Evolutionary conservation across 148 eudicot species (phyloP).

Genomic region (Rhododendron williamsianum): DNA sequence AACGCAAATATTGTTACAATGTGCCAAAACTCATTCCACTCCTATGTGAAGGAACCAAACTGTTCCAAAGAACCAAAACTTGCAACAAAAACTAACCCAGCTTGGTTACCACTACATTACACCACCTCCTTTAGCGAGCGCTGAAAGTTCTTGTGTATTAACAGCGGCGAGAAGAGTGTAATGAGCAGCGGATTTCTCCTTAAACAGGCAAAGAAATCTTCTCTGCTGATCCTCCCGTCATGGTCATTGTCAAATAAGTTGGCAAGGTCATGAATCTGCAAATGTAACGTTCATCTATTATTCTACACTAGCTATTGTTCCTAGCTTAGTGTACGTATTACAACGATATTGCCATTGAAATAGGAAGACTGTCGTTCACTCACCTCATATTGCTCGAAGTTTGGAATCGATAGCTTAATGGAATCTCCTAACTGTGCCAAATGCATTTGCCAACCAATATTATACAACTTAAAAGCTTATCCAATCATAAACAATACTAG

Average conservation of each 20-base stretch:
- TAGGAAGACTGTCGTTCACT: background rate
- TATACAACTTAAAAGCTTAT: background rate
- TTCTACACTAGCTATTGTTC: no score
- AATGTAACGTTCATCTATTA: background rate
- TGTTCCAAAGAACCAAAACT: background rate
- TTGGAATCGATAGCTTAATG: conserved; percentile 29
- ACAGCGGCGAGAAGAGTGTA: conserved; percentile 35
- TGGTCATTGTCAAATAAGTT: conserved; percentile 40
- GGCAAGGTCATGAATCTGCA: conserved; percentile 53
- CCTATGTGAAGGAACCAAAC: background rate
- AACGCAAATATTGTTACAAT: background rate
- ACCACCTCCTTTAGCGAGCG: conserved; percentile 11
- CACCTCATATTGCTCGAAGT: conserved; percentile 48
- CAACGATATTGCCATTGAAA: background rate
- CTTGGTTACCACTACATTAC: background rate
- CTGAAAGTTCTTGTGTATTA: conserved; percentile 20
- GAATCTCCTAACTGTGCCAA: conserved; percentile 37
- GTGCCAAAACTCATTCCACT: background rate
- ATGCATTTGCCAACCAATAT: conserved; percentile 5
- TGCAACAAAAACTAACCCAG: background rate
- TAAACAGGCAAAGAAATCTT: conserved; percentile 46
- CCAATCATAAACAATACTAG: background rate
- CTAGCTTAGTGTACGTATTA: background rate
- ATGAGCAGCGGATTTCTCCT: conserved; percentile 55
- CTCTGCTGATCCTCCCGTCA: conserved; percentile 48